Conservation (phyloP, 495 filamentous ascomycete genomes). For the Neurospora pannonica region DNA sequence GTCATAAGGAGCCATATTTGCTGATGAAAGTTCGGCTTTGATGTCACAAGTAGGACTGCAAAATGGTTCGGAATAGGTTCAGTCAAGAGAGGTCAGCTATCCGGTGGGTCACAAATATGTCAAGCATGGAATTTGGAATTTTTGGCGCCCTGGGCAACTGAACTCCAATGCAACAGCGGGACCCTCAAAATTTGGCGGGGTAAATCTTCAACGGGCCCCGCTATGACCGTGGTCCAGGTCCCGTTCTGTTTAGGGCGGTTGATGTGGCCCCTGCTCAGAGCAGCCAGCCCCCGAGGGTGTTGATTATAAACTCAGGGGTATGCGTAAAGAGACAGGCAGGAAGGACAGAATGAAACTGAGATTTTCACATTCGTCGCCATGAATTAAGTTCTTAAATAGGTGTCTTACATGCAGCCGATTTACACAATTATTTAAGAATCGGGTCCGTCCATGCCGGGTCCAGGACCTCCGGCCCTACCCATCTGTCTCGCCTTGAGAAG, state of each 20-base stretch:
- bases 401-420: constrained; percentile 20
- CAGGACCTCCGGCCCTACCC: constrained; percentile 46
- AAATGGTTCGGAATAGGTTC: neutral
- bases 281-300: neutral
- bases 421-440: constrained; percentile 25
- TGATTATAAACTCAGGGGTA: neutral
- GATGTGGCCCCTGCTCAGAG: neutral
- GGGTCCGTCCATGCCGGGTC: constrained; percentile 45
- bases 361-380: constrained; percentile 5
- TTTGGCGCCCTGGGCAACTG: constrained; percentile 11
- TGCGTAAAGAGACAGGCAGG: neutral
- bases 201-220: constrained; percentile 18
- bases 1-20: constrained; percentile 71
- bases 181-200: constrained; percentile 27
- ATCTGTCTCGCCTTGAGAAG: constrained; percentile 96
- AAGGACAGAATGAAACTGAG: neutral
- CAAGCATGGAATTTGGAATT: neutral
- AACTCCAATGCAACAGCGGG: neutral
- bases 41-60: neutral
- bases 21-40: neutral
- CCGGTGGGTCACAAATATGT: neutral
- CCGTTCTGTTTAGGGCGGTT: neutral
- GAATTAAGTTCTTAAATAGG: constrained; percentile 14
- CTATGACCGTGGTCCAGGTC: constrained; percentile 5
- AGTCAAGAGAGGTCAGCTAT: neutral